Evolutionary conservation across 78 protist species (phyloP), one percentile per base, ranked within the genome.

Genomic region (Emiliania huxleyi): DNA sequence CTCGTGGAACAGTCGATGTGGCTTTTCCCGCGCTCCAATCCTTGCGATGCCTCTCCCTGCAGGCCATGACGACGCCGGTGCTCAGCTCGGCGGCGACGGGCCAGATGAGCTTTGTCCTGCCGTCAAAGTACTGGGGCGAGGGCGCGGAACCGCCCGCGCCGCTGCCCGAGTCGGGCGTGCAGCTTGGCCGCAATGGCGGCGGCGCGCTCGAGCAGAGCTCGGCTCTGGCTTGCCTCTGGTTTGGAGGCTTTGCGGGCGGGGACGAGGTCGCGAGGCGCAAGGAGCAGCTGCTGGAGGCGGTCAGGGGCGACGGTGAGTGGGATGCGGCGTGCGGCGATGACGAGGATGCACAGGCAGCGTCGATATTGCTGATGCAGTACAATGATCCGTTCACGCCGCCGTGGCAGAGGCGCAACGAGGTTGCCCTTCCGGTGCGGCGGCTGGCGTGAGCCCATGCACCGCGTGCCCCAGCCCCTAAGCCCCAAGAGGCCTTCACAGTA

Each of bases 321-420:
- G 79, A 26, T 6, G 40, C 33, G 42, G 18, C 33, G n/a, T n/a
- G n/a, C n/a, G n/a, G n/a, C n/a, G n/a, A n/a, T n/a, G n/a, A n/a
- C n/a, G n/a, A n/a, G n/a, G n/a, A n/a, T n/a, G n/a, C n/a, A 12
- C 40, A 1, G 40, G 79, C 1, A 5, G 79, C 79, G 42, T 40
- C 1, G 40, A 0, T 11, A 3, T 1, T 3, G 26, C 79, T 69
- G 26, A 2, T n/a, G 26, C 79, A 69, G 79, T 69, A 69, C 79
- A 69, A 69, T 40, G 79, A 69, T 40, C 79, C 79, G 42, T 69
- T n/a, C 79, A n/a, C 40, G 79, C 79, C 40, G 42, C 79, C 79
- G 1, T 69, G 69, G 69, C 4, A 6, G 26, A 5, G 69, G 69
- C 15, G 69, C 33, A 55, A 22, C 26, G 69, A 55, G 26, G 69